A percentile compares a stretch with the other conserved stretches of the same genome.
Evolutionary conservation across 768 basidiomycete species (phyloP).

Genomic region (Mycena alexandri): DNA sequence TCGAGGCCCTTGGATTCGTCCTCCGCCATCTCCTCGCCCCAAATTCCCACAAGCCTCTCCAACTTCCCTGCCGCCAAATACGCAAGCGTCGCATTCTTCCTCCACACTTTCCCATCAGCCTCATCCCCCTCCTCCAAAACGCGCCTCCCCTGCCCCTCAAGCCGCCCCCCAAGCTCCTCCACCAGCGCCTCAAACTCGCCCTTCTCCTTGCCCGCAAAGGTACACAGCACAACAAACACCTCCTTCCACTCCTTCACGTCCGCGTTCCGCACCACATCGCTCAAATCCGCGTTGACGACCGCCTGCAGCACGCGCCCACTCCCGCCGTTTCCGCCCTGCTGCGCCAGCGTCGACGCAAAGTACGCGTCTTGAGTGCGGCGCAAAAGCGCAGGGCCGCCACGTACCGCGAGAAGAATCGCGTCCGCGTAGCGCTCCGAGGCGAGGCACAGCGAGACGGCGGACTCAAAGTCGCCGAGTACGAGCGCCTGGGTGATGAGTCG

Average conservation of each 20-base stretch:
- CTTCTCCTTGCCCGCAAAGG: conserved; percentile 75
- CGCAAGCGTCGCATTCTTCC: conserved; percentile 92
- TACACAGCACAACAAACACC: conserved; percentile 96
- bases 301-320: conserved; percentile 90
- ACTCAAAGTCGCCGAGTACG: conserved; percentile 95
- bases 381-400: conserved; percentile 89
- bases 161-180: conserved; percentile 90
- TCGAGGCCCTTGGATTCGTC: conserved; percentile 73
- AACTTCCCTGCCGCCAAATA: conserved; percentile 93
- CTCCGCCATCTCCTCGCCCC: conserved; percentile 90
- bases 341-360: conserved; percentile 61
- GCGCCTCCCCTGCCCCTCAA: conserved; percentile 84
- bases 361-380: conserved; percentile 93
- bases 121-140: conserved; percentile 64
- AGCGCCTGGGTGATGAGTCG: conserved; percentile 91
- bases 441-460: conserved; percentile 92
- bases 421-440: conserved; percentile 93
- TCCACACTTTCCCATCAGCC: conserved; percentile 61
- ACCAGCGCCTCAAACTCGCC: conserved; percentile 91
- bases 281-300: conserved; percentile 91
- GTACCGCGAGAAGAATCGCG: conserved; percentile 92
- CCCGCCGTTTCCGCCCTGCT: conserved; percentile 36
- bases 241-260: conserved; percentile 96
- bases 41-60: conserved; percentile 90
- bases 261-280: conserved; percentile 96